Percentiles rank a stretch among this genome's conserved stretches.
Evolutionary conservation across 2,329 filamentous ascomycete genomes (phyloP).

Genomic region (Chaetomium strumarium): DNA sequence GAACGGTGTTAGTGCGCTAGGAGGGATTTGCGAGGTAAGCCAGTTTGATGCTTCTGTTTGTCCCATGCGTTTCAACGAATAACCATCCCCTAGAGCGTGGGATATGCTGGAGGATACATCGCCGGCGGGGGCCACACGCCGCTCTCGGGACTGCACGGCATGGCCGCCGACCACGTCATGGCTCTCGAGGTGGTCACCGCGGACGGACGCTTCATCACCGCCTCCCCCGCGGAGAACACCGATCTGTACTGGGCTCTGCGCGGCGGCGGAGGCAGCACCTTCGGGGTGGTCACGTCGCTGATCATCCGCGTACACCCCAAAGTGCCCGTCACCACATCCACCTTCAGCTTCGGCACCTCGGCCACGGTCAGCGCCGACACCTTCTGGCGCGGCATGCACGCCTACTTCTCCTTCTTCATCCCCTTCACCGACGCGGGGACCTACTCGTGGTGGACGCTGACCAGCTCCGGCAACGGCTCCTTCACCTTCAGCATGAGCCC

Average conservation of each 20-base stretch:
- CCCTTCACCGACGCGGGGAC: slow-evolving; percentile 32
- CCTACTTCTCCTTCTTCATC: slow-evolving; percentile 37
- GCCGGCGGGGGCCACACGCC: slow-evolving; percentile 46
- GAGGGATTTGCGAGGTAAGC: slow-evolving; percentile 38
- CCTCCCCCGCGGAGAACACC: slow-evolving; percentile 29
- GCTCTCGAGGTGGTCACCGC: slow-evolving; percentile 43
- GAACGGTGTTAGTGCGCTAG: slow-evolving; percentile 37
- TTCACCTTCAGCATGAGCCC: slow-evolving; percentile 34
- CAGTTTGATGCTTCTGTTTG: too few relatives aligned
- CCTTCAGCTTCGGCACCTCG: slow-evolving; percentile 34
- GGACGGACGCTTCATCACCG: slow-evolving; percentile 39
- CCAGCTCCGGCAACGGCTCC: slow-evolving; percentile 24
- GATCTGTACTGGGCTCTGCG: slow-evolving; percentile 40
- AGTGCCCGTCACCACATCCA: slow-evolving; percentile 14
- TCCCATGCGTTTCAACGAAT: too few relatives aligned
- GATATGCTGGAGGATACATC: slow-evolving; percentile 51
- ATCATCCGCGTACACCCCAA: slow-evolving; percentile 18
- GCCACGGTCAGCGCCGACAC: slow-evolving; percentile 33
- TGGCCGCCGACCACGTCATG: slow-evolving; percentile 40
- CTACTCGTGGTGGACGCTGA: slow-evolving; percentile 31
- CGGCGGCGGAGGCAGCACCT: slow-evolving; percentile 18
- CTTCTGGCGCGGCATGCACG: slow-evolving; percentile 37
- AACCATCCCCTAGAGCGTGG: slow-evolving; percentile 38
- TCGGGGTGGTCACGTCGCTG: slow-evolving; percentile 17
- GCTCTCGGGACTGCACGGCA: slow-evolving; percentile 39